Evolutionary conservation across 257 asterid species (phyloP).

Genomic region (Pogostemon cablin): DNA sequence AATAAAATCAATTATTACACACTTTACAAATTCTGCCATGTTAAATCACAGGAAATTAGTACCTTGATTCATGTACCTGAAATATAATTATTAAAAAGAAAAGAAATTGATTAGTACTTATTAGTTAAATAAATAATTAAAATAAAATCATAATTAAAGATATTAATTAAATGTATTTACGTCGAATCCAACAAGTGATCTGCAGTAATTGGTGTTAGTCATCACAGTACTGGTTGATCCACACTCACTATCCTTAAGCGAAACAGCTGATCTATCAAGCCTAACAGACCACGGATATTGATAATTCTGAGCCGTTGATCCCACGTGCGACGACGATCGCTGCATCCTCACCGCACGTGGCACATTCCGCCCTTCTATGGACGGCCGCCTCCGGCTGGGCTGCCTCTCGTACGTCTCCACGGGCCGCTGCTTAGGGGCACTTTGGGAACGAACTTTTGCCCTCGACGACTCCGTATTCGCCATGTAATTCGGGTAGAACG

Average conservation of each 20-base stretch:
- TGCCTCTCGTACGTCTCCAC: constrained; percentile 70
- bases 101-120: neutral
- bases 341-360: constrained; percentile 93
- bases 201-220: constrained; percentile 72
- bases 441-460: constrained; percentile 90
- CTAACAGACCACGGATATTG: constrained; percentile 89
- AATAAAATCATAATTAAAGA: no score
- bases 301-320: constrained; percentile 59
- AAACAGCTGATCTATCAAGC: constrained; percentile 75
- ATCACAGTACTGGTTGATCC: constrained; percentile 80
- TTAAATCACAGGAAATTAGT: constrained; percentile 33
- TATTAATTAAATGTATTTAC: constrained; percentile 38
- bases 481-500: constrained; percentile 85
- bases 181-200: constrained; percentile 81
- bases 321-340: constrained; percentile 85
- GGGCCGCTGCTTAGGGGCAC: constrained; percentile 97
- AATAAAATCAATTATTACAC: constrained; percentile 11
- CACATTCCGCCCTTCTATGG: constrained; percentile 84
- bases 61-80: constrained; percentile 69
- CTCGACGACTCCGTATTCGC: constrained; percentile 88
- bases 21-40: neutral
- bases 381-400: constrained; percentile 68
- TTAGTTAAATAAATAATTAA: no score
- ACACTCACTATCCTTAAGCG: constrained; percentile 84
- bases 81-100: neutral